These are phyloP conservation scores for Hanseniaspora opuntiae DNA, from an alignment of 805 yeast genomes.

Conservation along the genomic window DNA sequence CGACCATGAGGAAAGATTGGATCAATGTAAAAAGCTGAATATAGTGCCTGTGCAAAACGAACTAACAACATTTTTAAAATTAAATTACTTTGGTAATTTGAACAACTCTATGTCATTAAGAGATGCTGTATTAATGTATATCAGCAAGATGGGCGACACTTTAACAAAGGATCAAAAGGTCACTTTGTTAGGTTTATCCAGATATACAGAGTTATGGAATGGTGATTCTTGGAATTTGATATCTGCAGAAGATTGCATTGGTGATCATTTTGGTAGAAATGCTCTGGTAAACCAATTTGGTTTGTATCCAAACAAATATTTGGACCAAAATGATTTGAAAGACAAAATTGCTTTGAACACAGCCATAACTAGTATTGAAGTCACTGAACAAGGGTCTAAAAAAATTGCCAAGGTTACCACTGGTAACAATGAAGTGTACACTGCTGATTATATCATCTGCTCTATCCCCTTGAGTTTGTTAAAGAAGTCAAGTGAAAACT, in stretches of 20 bases:
- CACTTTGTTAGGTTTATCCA: slow-evolving; percentile 34
- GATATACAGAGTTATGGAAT: slow-evolving; percentile 56
- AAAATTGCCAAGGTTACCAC: background rate
- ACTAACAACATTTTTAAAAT: background rate
- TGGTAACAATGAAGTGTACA: slow-evolving; percentile 18
- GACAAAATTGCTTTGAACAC: slow-evolving; percentile 28
- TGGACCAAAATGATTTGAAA: slow-evolving; percentile 27
- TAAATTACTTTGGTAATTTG: background rate
- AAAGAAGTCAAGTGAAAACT: slow-evolving; percentile 22
- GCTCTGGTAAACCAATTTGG: slow-evolving; percentile 22
- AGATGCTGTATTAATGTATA: slow-evolving; percentile 24
- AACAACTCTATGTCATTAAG: slow-evolving; percentile 2
- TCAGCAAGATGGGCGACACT: slow-evolving; percentile 30
- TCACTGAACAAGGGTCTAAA: slow-evolving; percentile 11
- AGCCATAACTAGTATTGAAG: slow-evolving; percentile 28
- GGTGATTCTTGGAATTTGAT: slow-evolving; percentile 45
- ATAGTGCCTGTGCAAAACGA: slow-evolving; percentile 8
- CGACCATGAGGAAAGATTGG: slow-evolving; percentile 24
- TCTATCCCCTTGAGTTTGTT: slow-evolving; percentile 62
- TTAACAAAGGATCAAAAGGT: slow-evolving; percentile 35
- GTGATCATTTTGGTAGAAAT: slow-evolving; percentile 30
- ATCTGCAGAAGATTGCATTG: slow-evolving; percentile 7
- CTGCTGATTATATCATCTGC: slow-evolving; percentile 43
- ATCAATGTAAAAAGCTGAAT: background rate
- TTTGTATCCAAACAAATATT: slow-evolving; percentile 5